These are phyloP conservation scores for Cupressus sempervirens DNA, from an alignment of 75 land plant species.

Conservation along the genomic window DNA sequence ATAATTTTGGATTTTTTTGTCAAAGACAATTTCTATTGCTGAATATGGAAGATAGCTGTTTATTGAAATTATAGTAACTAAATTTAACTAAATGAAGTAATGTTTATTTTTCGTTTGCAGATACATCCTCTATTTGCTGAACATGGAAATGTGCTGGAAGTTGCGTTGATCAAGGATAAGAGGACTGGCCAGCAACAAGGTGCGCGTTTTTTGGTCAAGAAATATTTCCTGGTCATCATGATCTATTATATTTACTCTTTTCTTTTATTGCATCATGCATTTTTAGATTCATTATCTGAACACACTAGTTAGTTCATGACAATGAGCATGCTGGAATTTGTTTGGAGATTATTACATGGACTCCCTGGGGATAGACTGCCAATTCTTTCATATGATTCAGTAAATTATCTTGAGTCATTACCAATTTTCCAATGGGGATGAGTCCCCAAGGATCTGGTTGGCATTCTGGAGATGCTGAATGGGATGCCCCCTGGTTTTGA, in stretches of 20 bases:
- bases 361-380: not conserved
- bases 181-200: slow-evolving; percentile 98
- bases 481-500: too few relatives aligned
- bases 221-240: not conserved
- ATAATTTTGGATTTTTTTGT: not conserved
- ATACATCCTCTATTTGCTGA: slow-evolving; percentile 88
- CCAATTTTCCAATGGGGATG: not conserved
- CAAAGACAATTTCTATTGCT: not conserved
- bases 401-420: not conserved
- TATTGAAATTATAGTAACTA: not conserved
- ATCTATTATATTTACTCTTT: not conserved
- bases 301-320: not conserved
- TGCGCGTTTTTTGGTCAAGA: slow-evolving; percentile 6
- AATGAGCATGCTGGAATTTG: not conserved
- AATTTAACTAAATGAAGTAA: not conserved
- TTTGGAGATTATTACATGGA: not conserved
- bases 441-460: too few relatives aligned
- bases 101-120: slow-evolving; percentile 24
- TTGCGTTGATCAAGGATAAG: slow-evolving; percentile 85
- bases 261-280: not conserved
- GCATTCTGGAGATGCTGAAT: too few relatives aligned
- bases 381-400: not conserved
- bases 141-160: slow-evolving; percentile 91
- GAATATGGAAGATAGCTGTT: not conserved
- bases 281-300: not conserved